Evolutionary conservation across 345 rosid genomes (phyloP), one percentile per base, ranked within the genome.

Genomic region (Ceriops decandra): DNA sequence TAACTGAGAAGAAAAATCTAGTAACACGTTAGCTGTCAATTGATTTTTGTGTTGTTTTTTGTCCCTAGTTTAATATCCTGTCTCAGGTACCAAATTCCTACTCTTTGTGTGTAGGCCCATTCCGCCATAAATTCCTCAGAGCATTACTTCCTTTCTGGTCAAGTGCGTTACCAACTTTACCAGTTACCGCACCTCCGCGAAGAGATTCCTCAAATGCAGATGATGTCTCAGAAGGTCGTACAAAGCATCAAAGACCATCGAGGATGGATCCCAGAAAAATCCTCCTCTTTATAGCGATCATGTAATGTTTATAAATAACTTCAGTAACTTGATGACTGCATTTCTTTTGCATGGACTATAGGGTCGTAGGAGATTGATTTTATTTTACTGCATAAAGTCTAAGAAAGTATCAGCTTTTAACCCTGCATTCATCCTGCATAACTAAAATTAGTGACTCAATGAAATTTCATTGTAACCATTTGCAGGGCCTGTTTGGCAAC

Each of bases 401-500:
- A 33, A 33, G 36, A 7, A 33, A 13, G 16, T 5, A 42, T 11
- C 16, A 13, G 16, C 13, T 42, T 42, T 42, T 42, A 1, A 3
- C 15, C 3, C 15, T 38, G 13, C 16, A 9, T 38, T 42, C 19
- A 2, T 4, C 24, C 13, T 22, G 20, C 11, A 31, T 24, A 5
- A 4, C 13, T 30, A 47, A 7, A 7, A 13, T 24, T 1, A 8
- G 22, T 72, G 30, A 24, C 65, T 65, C 72, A 20, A 68, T 24
- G 7, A 10, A 7, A 49, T 5, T 60, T 1, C 62, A 15, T 0
- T 73, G 20, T 38, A 9, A 56, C 66, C 24, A 49, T 68, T 20
- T 70, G 82, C 97, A 95, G 99, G 92, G 99, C 99, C 4, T 95
- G 99, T 77, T 82, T 95, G 88, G 93, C 99, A 10, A 92, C 99